phyloP scores from a whole-genome alignment of 306 rosid genomes.

The Quercus engelmannii region DNA sequence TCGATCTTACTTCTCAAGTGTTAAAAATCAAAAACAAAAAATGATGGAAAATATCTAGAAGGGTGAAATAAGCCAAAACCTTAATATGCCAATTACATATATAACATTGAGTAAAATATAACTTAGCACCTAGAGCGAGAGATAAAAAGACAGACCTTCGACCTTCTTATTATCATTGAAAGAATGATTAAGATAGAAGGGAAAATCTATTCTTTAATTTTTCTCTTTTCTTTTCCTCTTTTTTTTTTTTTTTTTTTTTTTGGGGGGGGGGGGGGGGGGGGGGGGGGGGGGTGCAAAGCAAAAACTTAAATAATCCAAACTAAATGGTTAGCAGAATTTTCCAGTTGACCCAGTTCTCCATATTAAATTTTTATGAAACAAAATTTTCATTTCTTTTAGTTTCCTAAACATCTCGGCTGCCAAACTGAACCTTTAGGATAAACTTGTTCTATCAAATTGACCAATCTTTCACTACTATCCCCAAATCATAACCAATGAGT shows the following conservation, averaged over 20 bases:
- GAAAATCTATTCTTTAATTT: no score
- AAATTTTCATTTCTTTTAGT: neutral
- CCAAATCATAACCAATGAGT: neutral
- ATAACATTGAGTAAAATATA: neutral
- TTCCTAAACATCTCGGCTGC: neutral
- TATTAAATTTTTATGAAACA: neutral
- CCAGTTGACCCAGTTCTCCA: neutral
- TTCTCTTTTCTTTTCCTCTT: no score
- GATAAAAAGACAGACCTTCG: neutral
- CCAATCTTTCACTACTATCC: neutral
- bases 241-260: no score
- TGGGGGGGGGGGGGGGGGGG: no score
- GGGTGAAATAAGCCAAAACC: neutral
- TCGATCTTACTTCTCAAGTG: neutral
- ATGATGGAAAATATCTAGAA: neutral
- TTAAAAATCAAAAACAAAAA: neutral
- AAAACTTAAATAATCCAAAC: neutral
- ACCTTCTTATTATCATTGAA: neutral
- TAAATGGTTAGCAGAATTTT: neutral
- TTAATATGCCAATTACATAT: neutral
- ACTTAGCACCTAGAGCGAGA: no score
- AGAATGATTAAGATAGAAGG: no score
- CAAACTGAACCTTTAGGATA: neutral
- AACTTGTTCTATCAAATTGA: neutral
- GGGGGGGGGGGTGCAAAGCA: neutral